A percentile compares a stretch with the other conserved stretches of the same genome.
phyloP scores from a whole-genome alignment of 192 early-diverging fungal species.

The Umbelopsis sp. region DNA sequence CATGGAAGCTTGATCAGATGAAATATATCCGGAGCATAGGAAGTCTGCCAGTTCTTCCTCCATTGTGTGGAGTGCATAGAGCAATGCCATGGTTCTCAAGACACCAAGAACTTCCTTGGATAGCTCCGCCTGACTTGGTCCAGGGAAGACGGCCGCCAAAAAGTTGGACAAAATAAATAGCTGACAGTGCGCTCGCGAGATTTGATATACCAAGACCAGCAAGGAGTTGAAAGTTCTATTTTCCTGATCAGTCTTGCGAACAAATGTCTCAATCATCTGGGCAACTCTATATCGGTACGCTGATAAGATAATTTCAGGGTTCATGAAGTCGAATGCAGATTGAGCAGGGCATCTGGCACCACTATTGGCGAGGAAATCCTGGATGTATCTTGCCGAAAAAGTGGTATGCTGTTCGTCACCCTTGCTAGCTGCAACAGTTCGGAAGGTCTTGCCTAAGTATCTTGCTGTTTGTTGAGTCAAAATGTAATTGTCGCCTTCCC shows the following conservation, averaged over 20 bases:
- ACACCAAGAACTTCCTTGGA: slow-evolving; percentile 39
- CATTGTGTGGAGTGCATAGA: slow-evolving; percentile 61
- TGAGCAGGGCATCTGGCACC: slow-evolving; percentile 53
- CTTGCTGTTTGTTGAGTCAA: slow-evolving; percentile 84
- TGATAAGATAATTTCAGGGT: slow-evolving; percentile 59
- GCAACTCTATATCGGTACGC: slow-evolving; percentile 71
- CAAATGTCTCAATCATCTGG: slow-evolving; percentile 61
- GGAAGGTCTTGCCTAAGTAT: slow-evolving; percentile 76
- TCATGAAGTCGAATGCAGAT: slow-evolving; percentile 47
- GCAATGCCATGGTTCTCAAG: slow-evolving; percentile 42
- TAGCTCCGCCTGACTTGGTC: slow-evolving; percentile 35
- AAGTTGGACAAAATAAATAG: slow-evolving; percentile 76
- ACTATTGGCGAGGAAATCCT: slow-evolving; percentile 51
- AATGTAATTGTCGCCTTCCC: slow-evolving; percentile 85
- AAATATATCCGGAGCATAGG: slow-evolving; percentile 57
- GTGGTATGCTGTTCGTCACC: slow-evolving; percentile 34
- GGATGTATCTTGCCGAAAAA: slow-evolving; percentile 42
- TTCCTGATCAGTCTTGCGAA: slow-evolving; percentile 56
- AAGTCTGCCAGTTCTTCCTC: slow-evolving; percentile 70
- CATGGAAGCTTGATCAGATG: slow-evolving; percentile 45
- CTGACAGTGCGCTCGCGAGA: slow-evolving; percentile 78
- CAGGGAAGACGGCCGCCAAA: slow-evolving; percentile 52
- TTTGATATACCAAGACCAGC: slow-evolving; percentile 70
- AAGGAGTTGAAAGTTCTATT: slow-evolving; percentile 72
- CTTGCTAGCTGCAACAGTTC: slow-evolving; percentile 46